Evolutionary conservation across 2,329 filamentous ascomycete species (phyloP).

Genomic region (Ploettnerulaceae sp.): DNA sequence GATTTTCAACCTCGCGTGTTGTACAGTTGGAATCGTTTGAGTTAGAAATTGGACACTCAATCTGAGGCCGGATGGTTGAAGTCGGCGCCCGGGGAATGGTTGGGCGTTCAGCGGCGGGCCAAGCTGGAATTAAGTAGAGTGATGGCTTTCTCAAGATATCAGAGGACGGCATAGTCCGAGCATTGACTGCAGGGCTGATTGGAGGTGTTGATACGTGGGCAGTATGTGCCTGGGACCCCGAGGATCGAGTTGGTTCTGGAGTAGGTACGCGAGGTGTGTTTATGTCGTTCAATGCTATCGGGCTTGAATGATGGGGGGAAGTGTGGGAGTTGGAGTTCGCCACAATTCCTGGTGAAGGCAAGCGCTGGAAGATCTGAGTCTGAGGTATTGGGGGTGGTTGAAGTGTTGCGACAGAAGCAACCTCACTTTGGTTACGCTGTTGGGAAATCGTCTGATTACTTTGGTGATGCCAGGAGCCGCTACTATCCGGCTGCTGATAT

Average conservation of each 20-base stretch:
- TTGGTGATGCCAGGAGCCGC: neutral
- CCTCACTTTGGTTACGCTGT: neutral
- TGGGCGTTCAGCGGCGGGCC: constrained; percentile 11
- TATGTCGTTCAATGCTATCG: constrained; percentile 2
- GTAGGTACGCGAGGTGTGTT: neutral
- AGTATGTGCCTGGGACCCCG: neutral
- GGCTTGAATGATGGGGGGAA: neutral
- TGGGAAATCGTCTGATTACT: neutral
- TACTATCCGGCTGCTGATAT: neutral
- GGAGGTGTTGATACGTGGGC: neutral
- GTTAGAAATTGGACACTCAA: neutral
- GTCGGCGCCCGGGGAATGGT: neutral
- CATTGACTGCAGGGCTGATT: neutral
- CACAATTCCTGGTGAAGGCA: neutral
- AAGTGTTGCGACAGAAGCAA: neutral
- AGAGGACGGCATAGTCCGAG: neutral
- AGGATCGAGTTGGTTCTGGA: neutral
- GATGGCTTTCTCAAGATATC: constrained; percentile 29
- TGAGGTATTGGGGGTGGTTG: neutral
- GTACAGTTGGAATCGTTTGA: neutral
- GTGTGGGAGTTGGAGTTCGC: neutral
- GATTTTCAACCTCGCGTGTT: neutral
- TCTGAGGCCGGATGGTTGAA: neutral
- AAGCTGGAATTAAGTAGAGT: constrained; percentile 27
- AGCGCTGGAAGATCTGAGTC: neutral